A percentile compares a stretch with the other conserved stretches of the same genome.
Evolutionary conservation across 164 flowering plant genomes (phyloP).

Genomic region (Pachysandra terminalis): DNA sequence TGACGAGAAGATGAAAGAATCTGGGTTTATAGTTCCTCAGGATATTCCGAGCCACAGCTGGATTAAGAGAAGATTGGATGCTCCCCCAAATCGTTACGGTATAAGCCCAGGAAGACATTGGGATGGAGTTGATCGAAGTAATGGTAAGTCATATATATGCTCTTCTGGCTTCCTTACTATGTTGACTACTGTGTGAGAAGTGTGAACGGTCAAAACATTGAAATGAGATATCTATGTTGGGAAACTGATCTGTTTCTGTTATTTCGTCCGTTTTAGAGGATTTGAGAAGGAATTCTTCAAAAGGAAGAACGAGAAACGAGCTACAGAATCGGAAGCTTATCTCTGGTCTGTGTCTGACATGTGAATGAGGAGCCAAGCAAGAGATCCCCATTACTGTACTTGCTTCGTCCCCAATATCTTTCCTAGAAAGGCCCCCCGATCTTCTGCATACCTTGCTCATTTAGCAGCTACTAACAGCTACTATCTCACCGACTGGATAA

Average conservation of each 20-base stretch:
- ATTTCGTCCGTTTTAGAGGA: constrained; percentile 40
- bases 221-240: neutral
- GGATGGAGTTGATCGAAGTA: constrained; percentile 98
- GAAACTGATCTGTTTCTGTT: neutral
- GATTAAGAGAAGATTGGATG: constrained; percentile 74
- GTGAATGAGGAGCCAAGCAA: constrained; percentile 29
- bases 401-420: too few relatives aligned
- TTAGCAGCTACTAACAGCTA: too few relatives aligned
- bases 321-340: constrained; percentile 81
- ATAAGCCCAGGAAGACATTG: constrained; percentile 80
- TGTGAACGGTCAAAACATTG: neutral
- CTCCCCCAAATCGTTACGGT: constrained; percentile 82
- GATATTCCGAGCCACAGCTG: constrained; percentile 89
- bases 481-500: too few relatives aligned
- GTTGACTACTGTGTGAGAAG: neutral
- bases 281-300: constrained; percentile 67
- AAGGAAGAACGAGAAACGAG: constrained; percentile 69
- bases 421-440: too few relatives aligned
- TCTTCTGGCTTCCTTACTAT: neutral
- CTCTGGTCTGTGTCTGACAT: constrained; percentile 94
- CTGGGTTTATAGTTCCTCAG: constrained; percentile 88
- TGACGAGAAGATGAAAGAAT: constrained; percentile 82
- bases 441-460: too few relatives aligned
- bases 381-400: too few relatives aligned
- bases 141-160: constrained; percentile 37